Base-by-base conservation (phyloP, 306 rosid genomes). In the Urtica urens region DNA sequence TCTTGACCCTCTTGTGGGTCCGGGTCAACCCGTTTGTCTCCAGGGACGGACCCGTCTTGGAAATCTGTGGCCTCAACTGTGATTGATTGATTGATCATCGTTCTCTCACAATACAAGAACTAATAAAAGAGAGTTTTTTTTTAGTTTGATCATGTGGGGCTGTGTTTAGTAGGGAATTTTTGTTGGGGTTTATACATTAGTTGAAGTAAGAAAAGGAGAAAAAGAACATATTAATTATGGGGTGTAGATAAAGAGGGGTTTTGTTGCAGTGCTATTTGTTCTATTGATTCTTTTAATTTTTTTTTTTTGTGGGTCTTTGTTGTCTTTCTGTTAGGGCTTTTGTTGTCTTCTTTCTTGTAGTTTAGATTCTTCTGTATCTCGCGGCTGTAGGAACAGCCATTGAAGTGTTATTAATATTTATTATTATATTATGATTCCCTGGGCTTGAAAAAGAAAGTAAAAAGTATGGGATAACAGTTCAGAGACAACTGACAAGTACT, bases 1-100 rank as follows among this genome's bases (percentile, higher is more conserved):
- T 88, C 70, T 76, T 88, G 70, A 83, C 96, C 17, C 87, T 80
- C 53, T 9, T 81, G 78, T 88, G 96, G 96, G 96, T 88, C 27
- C 60, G 95, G 58, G 64, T 88, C 26, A 88, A 88, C 71, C 96
- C 96, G 0, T 88, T 88, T 43, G 81, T 88, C 17, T 74, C 81
- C 5, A 72, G 46, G 73, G 96, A 78, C 18, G 94, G 94, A 17
- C 93, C 93, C 5, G 83, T 81, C 23, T 68, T 80, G 23, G 93
- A 88, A 67, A 59, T 83, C 57, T 88, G 96, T 58, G 96, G 93
- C 58, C 73, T 88, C 68, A 76, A 80, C 58, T 83, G 96, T 65
- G 93, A 81, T 48, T 65, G 58, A 22, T 70, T 53, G 48, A 38
- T 22, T 23, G 61, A 62, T 57, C 45, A 22, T 13, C 55, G 29